Evolutionary conservation across 2,329 filamentous ascomycete species (phyloP), one percentile per base, ranked within the genome.

Genomic region (Trichoderma asperellum): DNA sequence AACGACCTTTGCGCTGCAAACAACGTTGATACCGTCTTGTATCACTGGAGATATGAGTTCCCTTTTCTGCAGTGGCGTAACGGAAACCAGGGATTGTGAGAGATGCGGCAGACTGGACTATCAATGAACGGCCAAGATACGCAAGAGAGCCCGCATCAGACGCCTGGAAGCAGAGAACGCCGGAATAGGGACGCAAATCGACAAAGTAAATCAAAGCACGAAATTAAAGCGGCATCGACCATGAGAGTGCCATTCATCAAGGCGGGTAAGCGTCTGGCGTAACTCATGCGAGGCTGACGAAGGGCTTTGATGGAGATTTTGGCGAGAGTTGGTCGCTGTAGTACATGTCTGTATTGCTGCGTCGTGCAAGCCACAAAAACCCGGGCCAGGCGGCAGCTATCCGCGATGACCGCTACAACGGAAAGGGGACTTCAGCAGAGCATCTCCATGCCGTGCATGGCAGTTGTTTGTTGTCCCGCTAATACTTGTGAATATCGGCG

Each of bases 231-330:
- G 34, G 29, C 5, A 40, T 57, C 37, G 53, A 52, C 16, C 49
- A 58, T 2, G 55, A 52, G 53, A 37, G 32, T 52, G 21, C 27
- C 34, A 21, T 40, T 55, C 34, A 40, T n/a, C 64, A 59, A 52
- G 34, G 18, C 24, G 49, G 35, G 49, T 2, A 52, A 64, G 40
- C 32, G 40, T 29, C 52, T 18, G 64, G 55, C 29, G 55, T 12
- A 21, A 32, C n/a, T 59, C 29, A 67, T 59, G 37, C 53, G 64
- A 67, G 64, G 64, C 55, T 67, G 64, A 67, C 24, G n/a, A 37
- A 37, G 12, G 49, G 12, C 47, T 63, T 67, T 49, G 47, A 49
- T 24, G 63, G 32, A 47, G 63, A 66, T 59, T 59, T 37, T 40
- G 63, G n/a, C 43, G 40, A 57, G 24, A 12, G 55, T 27, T 55